phyloP scores from a whole-genome alignment of 352 stramenopile species.

The Peronospora belbahrii region DNA sequence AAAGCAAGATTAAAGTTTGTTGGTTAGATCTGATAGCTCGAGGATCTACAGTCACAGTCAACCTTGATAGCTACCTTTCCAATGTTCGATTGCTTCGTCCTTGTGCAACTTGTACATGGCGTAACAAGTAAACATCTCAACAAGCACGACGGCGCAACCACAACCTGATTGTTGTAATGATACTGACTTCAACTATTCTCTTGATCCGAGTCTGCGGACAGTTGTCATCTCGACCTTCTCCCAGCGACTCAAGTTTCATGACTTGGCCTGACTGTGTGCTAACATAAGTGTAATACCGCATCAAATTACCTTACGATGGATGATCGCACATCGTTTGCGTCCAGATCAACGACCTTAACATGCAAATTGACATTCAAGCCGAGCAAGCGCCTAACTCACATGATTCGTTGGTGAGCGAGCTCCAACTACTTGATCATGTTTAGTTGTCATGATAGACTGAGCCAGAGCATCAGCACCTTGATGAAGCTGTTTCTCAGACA shows the following conservation, averaged over 20 bases:
- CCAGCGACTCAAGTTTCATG: constrained; percentile 33
- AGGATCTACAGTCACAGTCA: too few species aligned
- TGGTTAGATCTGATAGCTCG: too few species aligned
- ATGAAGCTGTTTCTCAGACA: constrained; percentile 51
- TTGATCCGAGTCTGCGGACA: constrained; percentile 23
- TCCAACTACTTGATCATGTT: constrained; percentile 50
- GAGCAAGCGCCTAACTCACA: constrained; percentile 40
- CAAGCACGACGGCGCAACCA: too few species aligned
- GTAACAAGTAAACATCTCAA: too few species aligned
- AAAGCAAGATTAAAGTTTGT: too few species aligned
- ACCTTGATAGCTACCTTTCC: too few species aligned
- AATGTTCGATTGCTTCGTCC: too few species aligned
- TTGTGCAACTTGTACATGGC: too few species aligned
- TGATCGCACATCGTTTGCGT: constrained; percentile 42
- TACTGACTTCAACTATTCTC: too few species aligned
- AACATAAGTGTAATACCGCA: too few species aligned
- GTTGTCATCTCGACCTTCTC: constrained; percentile 38
- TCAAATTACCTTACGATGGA: constrained; percentile 42
- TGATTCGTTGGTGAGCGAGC: constrained; percentile 55
- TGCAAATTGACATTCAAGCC: constrained; percentile 59
- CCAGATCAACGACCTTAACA: constrained; percentile 52
- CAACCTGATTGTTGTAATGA: too few species aligned
- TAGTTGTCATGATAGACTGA: constrained; percentile 56
- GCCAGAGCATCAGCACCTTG: constrained; percentile 39
- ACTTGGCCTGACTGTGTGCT: constrained; percentile 46